These are phyloP conservation scores for Heritiera littoralis DNA, from an alignment of 345 rosid species.

Conservation along the genomic window DNA sequence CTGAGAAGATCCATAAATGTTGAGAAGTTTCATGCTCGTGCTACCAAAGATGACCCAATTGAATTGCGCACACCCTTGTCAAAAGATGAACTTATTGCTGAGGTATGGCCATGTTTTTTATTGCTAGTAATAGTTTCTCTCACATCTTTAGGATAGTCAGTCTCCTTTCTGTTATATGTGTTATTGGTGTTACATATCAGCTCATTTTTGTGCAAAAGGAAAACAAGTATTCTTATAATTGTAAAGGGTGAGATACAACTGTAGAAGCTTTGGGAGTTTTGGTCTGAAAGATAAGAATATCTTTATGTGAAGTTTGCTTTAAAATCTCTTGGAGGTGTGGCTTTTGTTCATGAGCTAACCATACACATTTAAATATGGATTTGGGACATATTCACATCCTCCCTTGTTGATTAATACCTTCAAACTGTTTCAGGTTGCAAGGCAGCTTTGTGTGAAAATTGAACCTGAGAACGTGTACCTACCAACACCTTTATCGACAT, in stretches of 20 bases:
- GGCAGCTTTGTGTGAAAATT: conserved; percentile 74
- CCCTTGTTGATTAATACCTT: background rate
- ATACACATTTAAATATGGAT: background rate
- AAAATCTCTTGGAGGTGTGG: background rate
- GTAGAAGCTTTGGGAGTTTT: background rate
- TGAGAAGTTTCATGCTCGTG: conserved; percentile 63
- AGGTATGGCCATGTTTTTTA: conserved; percentile 15
- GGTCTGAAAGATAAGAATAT: background rate
- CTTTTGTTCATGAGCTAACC: background rate
- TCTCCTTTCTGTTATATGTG: background rate
- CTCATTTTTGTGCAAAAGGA: background rate
- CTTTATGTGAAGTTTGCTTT: background rate
- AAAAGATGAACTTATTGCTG: conserved; percentile 68
- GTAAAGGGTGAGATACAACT: background rate
- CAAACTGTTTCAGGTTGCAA: conserved; percentile 57
- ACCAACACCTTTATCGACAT: conserved; percentile 60
- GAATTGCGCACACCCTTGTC: conserved; percentile 69
- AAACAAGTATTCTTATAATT: background rate
- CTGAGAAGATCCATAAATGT: conserved; percentile 59
- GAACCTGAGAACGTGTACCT: conserved; percentile 73
- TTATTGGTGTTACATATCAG: background rate
- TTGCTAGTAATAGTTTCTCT: conserved; percentile 13
- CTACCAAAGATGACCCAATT: conserved; percentile 70
- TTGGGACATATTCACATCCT: background rate
- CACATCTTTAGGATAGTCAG: background rate